phyloP scores from a whole-genome alignment of 192 early-diverging fungal genomes.

The Phycomyces blakesleeanus region DNA sequence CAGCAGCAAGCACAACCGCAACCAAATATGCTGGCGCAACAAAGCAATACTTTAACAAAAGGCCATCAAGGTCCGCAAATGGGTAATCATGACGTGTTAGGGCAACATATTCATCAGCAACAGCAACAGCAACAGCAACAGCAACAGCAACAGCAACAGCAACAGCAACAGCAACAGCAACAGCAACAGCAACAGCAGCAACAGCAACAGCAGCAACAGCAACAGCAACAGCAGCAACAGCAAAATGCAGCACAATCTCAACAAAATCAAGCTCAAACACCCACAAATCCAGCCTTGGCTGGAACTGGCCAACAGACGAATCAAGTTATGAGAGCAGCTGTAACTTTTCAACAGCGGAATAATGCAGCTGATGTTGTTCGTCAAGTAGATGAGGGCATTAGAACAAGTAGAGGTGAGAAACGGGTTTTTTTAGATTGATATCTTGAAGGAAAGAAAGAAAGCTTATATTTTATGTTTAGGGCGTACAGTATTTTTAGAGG shows the following conservation, averaged over 20 bases:
- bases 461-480: background rate
- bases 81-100: constrained; percentile 12
- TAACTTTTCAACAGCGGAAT: constrained; percentile 22
- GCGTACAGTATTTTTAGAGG: constrained; percentile 14
- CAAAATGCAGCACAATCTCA: constrained; percentile 6
- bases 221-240: constrained; percentile 12
- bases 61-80: background rate
- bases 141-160: constrained; percentile 19
- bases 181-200: constrained; percentile 29
- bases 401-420: constrained; percentile 33
- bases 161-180: constrained; percentile 18
- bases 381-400: constrained; percentile 36
- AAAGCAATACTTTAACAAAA: background rate
- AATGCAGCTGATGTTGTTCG: constrained; percentile 35
- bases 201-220: constrained; percentile 22
- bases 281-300: constrained; percentile 3
- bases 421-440: background rate
- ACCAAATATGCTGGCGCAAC: constrained; percentile 6
- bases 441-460: too few species aligned
- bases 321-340: background rate
- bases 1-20: constrained; percentile 6
- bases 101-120: constrained; percentile 12
- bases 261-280: background rate
- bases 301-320: background rate
- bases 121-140: constrained; percentile 20